phyloP scores from a whole-genome alignment of 2,329 filamentous ascomycete species.

The Pseudocercospora cruenta region DNA sequence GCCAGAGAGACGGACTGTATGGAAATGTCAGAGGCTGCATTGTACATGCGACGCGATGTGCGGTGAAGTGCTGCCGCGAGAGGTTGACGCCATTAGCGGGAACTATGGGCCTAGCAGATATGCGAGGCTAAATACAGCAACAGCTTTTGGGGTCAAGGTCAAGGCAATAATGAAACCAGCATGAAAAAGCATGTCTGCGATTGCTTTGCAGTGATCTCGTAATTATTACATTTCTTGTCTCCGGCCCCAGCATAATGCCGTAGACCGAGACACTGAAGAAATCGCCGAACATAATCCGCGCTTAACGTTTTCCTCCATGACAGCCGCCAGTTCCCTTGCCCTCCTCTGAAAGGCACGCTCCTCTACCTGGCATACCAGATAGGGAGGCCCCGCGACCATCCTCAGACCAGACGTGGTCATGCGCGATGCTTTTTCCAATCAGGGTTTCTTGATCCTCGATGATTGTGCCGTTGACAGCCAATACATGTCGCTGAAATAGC shows the following conservation, averaged over 20 bases:
- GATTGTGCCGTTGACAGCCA: slow-evolving; percentile 59
- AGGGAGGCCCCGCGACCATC: slow-evolving; percentile 17
- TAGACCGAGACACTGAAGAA: background rate
- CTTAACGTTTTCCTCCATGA: slow-evolving; percentile 20
- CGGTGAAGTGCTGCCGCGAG: background rate
- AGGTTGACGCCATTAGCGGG: slow-evolving; percentile 8
- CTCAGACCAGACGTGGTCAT: slow-evolving; percentile 10
- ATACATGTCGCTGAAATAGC: slow-evolving; percentile 63
- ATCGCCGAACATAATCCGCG: slow-evolving; percentile 15
- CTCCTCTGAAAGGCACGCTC: slow-evolving; percentile 5
- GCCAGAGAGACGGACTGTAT: background rate
- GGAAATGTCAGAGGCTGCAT: background rate
- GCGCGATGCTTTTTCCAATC: slow-evolving; percentile 20
- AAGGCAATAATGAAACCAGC: background rate
- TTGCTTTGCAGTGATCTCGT: background rate
- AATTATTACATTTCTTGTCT: slow-evolving; percentile 1
- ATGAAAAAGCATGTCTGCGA: background rate
- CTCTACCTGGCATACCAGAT: slow-evolving; percentile 28
- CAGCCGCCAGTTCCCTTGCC: slow-evolving; percentile 10
- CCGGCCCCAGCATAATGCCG: slow-evolving; percentile 1
- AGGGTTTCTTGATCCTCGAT: slow-evolving; percentile 52
- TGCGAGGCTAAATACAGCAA: background rate
- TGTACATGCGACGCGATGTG: background rate
- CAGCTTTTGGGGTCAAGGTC: background rate
- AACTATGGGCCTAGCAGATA: background rate